Percentiles rank a stretch among this genome's conserved stretches.
phyloP scores from a whole-genome alignment of 176 grass and related monocot species.

The Tillandsia leiboldiana region DNA sequence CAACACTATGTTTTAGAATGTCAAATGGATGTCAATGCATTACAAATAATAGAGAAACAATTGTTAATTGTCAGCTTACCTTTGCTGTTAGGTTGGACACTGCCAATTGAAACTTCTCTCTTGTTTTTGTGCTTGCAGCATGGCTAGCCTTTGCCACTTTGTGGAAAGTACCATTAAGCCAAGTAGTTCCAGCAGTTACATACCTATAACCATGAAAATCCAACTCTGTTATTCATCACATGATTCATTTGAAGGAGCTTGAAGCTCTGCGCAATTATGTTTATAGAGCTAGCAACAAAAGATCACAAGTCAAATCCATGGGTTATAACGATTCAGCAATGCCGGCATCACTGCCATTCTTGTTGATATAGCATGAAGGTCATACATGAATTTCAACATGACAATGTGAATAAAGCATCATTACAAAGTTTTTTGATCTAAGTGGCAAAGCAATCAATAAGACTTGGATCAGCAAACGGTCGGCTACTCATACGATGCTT shows the following conservation, averaged over 20 bases:
- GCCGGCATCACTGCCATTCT: too few relatives aligned
- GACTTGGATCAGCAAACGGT: too few relatives aligned
- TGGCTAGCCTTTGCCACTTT: slow-evolving; percentile 73
- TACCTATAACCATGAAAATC: slow-evolving; percentile 48
- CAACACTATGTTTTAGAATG: neutral
- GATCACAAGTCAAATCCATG: neutral
- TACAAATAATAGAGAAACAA: neutral
- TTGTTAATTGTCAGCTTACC: slow-evolving; percentile 36
- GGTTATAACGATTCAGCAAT: neutral
- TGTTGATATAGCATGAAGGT: too few relatives aligned
- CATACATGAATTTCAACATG: too few relatives aligned
- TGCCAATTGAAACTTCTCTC: slow-evolving; percentile 93
- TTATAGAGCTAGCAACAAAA: neutral
- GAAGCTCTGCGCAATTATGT: neutral
- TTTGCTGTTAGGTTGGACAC: slow-evolving; percentile 79
- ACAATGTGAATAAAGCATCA: too few relatives aligned
- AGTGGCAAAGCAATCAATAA: too few relatives aligned
- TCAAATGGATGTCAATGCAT: neutral
- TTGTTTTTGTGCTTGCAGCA: slow-evolving; percentile 76
- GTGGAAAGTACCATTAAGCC: slow-evolving; percentile 88
- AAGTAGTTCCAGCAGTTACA: slow-evolving; percentile 86
- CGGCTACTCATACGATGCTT: too few relatives aligned
- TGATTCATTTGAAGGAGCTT: neutral
- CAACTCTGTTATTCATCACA: neutral
- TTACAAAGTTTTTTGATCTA: too few relatives aligned